Conservation (phyloP, 352 stramenopile species). For the Phytophthora fragariaefolia region DNA sequence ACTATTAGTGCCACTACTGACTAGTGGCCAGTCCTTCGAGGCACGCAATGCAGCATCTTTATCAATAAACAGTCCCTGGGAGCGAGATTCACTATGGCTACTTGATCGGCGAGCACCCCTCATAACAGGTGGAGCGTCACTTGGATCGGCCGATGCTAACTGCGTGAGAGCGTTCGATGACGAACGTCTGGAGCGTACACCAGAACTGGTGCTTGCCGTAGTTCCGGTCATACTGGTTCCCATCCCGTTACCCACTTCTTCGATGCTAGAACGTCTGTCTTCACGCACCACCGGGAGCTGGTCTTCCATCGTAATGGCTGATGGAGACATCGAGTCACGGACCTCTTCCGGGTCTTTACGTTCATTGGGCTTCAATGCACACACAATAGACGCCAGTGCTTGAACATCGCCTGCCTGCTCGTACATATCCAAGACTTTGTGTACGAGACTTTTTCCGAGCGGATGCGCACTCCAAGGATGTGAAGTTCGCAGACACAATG, state of each 20-base stretch:
- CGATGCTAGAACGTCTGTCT: constrained; percentile 29
- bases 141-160: constrained; percentile 32
- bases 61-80: constrained; percentile 27
- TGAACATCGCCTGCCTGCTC: constrained; percentile 80
- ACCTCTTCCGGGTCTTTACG: constrained; percentile 23
- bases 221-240: constrained; percentile 6
- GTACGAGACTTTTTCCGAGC: constrained; percentile 77
- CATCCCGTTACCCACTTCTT: constrained; percentile 13
- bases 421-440: constrained; percentile 83
- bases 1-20: constrained; percentile 28
- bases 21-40: constrained; percentile 57
- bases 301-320: constrained; percentile 35
- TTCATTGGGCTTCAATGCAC: constrained; percentile 57
- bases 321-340: constrained; percentile 23
- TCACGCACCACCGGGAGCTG: constrained; percentile 43
- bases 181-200: constrained; percentile 28
- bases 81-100: constrained; percentile 65
- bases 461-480: constrained; percentile 84
- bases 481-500: constrained; percentile 46
- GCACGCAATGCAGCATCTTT: constrained; percentile 31
- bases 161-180: constrained; percentile 51
- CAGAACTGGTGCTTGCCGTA: constrained; percentile 16
- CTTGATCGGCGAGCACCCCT: constrained; percentile 57
- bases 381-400: constrained; percentile 82
- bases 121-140: constrained; percentile 59